These are phyloP conservation scores for Sporisorium graminicola DNA, from an alignment of 1,284 basidiomycete species.

Conservation along the genomic window DNA sequence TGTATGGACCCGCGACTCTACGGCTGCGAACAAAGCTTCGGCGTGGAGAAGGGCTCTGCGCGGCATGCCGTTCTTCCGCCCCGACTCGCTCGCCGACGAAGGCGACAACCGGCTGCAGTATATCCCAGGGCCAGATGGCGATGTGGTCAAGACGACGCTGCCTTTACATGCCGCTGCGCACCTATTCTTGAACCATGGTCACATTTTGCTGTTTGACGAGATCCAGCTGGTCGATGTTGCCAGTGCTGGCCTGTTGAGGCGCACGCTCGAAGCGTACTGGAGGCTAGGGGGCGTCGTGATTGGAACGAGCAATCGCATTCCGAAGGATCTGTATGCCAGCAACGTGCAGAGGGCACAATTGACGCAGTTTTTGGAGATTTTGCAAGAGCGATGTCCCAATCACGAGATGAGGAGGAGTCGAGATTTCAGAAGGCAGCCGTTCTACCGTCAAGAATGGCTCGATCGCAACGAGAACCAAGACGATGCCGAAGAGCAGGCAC, in stretches of 20 bases:
- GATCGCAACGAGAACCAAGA: slow-evolving; percentile 18
- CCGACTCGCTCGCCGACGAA: slow-evolving; percentile 42
- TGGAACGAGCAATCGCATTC: slow-evolving; percentile 76
- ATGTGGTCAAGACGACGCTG: slow-evolving; percentile 62
- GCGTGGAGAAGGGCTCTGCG: slow-evolving; percentile 40
- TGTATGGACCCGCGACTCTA: slow-evolving; percentile 70
- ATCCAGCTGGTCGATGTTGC: slow-evolving; percentile 80
- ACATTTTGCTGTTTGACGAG: slow-evolving; percentile 79
- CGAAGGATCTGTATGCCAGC: slow-evolving; percentile 79
- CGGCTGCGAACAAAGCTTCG: slow-evolving; percentile 21
- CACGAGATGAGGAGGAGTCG: slow-evolving; percentile 72
- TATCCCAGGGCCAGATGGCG: slow-evolving; percentile 47
- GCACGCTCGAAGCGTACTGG: slow-evolving; percentile 82
- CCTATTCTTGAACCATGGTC: slow-evolving; percentile 74
- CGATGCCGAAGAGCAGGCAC: not conserved
- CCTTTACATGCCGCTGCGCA: slow-evolving; percentile 73
- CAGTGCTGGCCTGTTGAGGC: slow-evolving; percentile 76
- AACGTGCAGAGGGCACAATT: slow-evolving; percentile 77
- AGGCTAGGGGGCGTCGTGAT: slow-evolving; percentile 79
- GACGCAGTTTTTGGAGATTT: slow-evolving; percentile 75
- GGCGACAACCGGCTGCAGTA: slow-evolving; percentile 19
- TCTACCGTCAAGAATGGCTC: slow-evolving; percentile 47
- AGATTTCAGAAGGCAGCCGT: slow-evolving; percentile 70
- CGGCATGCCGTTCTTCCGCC: slow-evolving; percentile 61
- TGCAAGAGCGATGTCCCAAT: slow-evolving; percentile 77